Evolutionary conservation across 169 alveolate genomes (phyloP).

Genomic region (Cyclospora cayetanensis): DNA sequence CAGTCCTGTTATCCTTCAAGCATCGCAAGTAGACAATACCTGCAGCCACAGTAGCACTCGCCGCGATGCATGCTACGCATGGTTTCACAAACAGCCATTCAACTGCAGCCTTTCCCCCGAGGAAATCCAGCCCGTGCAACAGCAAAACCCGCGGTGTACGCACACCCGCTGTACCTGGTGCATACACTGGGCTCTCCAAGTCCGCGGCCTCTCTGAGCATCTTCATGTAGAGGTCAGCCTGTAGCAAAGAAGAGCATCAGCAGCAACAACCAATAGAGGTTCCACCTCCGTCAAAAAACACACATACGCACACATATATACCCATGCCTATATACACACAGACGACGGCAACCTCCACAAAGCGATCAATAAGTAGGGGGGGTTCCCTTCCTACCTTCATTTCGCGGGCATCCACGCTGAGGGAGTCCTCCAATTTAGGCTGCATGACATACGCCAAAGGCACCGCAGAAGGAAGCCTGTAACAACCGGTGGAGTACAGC

Average conservation of each 20-base stretch:
- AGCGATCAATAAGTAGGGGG: too few relatives aligned
- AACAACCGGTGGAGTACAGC: background rate
- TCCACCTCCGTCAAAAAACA: background rate
- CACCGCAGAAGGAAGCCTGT: background rate
- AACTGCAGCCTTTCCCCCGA: background rate
- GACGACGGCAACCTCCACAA: too few relatives aligned
- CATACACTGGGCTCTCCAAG: constrained; percentile 83
- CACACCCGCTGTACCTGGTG: constrained; percentile 75
- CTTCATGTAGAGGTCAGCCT: constrained; percentile 83
- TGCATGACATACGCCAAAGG: constrained; percentile 25
- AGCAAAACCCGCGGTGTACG: background rate
- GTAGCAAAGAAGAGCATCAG: background rate
- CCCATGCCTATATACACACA: background rate
- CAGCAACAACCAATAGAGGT: background rate
- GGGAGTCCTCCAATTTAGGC: constrained; percentile 85
- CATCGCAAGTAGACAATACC: constrained; percentile 40
- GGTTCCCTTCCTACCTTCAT: constrained; percentile 78
- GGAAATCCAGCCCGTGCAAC: background rate
- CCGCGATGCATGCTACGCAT: background rate
- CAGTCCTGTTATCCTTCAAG: background rate
- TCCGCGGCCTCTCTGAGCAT: constrained; percentile 84
- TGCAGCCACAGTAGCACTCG: background rate
- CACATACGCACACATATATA: background rate
- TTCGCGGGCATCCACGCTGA: constrained; percentile 85
- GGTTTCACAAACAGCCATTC: background rate